phyloP scores from a whole-genome alignment of 1,284 basidiomycete genomes.

The Lentinula novae-zelandiae region DNA sequence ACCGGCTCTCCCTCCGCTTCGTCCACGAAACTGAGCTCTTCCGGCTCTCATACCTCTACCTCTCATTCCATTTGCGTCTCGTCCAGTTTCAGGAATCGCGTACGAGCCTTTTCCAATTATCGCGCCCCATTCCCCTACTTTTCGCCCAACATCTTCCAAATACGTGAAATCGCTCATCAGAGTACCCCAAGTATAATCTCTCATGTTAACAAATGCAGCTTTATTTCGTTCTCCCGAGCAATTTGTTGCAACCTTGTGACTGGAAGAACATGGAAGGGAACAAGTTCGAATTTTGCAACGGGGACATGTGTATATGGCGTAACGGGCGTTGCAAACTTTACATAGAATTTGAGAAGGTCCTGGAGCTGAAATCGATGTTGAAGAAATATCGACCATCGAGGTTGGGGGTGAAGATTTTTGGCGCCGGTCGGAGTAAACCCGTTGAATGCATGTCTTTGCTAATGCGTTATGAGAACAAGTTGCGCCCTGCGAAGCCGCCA shows the following conservation, averaged over 20 bases:
- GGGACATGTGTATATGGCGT: constrained; percentile 78
- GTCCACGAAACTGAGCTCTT: not conserved
- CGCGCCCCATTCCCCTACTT: constrained; percentile 66
- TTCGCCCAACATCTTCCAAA: constrained; percentile 76
- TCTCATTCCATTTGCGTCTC: constrained; percentile 26
- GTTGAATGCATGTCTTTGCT: no score
- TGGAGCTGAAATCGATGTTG: not conserved
- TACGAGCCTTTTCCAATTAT: constrained; percentile 62
- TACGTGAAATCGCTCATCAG: constrained; percentile 86
- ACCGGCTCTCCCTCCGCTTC: not conserved
- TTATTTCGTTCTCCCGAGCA: constrained; percentile 78
- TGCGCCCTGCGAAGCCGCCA: no score
- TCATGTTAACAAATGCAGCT: constrained; percentile 73
- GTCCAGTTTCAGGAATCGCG: constrained; percentile 23
- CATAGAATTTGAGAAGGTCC: constrained; percentile 32
- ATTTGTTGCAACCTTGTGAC: constrained; percentile 62
- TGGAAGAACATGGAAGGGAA: constrained; percentile 66
- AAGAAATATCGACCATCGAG: not conserved
- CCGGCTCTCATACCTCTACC: constrained; percentile 15
- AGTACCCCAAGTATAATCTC: constrained; percentile 73
- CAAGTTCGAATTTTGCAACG: constrained; percentile 70
- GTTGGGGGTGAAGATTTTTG: not conserved
- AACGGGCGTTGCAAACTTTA: constrained; percentile 40
- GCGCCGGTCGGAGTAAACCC: not conserved
- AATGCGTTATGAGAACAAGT: no score